Evolutionary conservation across 1,284 basidiomycete species (phyloP).

Genomic region (Leccinum pachyderme): DNA sequence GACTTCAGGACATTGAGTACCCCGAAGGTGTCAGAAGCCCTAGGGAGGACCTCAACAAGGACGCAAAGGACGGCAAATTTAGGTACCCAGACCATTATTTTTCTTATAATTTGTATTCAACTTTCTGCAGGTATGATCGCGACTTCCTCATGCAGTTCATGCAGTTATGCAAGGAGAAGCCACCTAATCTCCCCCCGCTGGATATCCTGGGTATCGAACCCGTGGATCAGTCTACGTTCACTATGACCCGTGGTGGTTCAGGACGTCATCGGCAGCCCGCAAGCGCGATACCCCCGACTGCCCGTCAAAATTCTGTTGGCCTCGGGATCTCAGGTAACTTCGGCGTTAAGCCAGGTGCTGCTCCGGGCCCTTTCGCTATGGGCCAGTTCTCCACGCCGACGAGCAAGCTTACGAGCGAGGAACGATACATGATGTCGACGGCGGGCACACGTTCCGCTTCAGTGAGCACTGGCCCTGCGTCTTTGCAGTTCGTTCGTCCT

Average conservation of each 20-base stretch:
- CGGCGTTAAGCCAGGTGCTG: slow-evolving; percentile 41
- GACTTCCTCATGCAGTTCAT: slow-evolving; percentile 99
- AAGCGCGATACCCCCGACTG: slow-evolving; percentile 39
- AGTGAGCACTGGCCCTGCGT: slow-evolving; percentile 40
- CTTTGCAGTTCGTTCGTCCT: slow-evolving; percentile 48
- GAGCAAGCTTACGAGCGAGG: slow-evolving; percentile 67
- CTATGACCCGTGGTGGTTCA: slow-evolving; percentile 61
- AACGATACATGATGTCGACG: slow-evolving; percentile 59
- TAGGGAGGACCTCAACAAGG: slow-evolving; percentile 80
- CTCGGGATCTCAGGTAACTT: slow-evolving; percentile 47
- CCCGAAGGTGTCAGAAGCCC: slow-evolving; percentile 86
- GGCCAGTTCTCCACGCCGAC: slow-evolving; percentile 67
- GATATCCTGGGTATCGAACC: slow-evolving; percentile 92
- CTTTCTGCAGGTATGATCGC: slow-evolving; percentile 80
- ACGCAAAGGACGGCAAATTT: slow-evolving; percentile 87
- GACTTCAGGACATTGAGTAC: slow-evolving; percentile 79
- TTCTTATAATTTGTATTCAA: slow-evolving; percentile 7
- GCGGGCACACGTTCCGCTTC: slow-evolving; percentile 46
- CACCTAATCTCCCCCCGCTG: slow-evolving; percentile 84
- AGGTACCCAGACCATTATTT: slow-evolving; percentile 44
- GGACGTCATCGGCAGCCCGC: slow-evolving; percentile 52
- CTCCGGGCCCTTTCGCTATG: slow-evolving; percentile 55
- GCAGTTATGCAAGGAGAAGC: slow-evolving; percentile 92
- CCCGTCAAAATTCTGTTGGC: slow-evolving; percentile 54
- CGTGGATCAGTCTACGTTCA: slow-evolving; percentile 49